Percentiles rank a stretch among this genome's conserved stretches.
Conservation (phyloP, 495 filamentous ascomycete genomes). For the Staphylotrichum longicolle region DNA sequence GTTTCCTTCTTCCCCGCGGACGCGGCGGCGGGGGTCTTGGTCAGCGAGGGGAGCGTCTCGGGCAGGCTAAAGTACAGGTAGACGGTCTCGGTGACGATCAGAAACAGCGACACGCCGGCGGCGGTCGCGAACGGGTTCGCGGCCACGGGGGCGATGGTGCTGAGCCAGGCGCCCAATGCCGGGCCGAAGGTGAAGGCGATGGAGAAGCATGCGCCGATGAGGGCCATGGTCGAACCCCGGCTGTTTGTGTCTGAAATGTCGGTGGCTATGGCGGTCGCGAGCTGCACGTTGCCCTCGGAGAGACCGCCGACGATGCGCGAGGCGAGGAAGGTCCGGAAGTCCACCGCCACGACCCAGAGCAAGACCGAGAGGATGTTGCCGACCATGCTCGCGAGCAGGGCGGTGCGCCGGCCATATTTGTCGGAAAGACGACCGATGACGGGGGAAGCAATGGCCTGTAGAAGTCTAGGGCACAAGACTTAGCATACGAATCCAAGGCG, state of each 20-base stretch:
- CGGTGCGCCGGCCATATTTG: conserved; percentile 80
- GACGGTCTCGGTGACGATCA: conserved; percentile 80
- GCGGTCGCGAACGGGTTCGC: conserved; percentile 93
- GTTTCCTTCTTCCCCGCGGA: conserved; percentile 32
- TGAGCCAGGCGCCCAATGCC: conserved; percentile 80
- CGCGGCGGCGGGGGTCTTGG: conserved; percentile 22
- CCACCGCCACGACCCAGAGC: conserved; percentile 87
- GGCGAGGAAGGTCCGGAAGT: conserved; percentile 93
- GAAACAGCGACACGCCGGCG: conserved; percentile 74
- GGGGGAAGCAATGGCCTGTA: conserved; percentile 90
- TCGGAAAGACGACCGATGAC: conserved; percentile 88
- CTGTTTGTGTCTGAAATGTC: conserved; percentile 84
- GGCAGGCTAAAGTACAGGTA: conserved; percentile 88
- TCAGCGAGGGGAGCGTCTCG: conserved; percentile 72
- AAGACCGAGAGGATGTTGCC: conserved; percentile 91
- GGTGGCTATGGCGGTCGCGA: conserved; percentile 94
- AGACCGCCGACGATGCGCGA: conserved; percentile 89
- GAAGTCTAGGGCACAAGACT: conserved; percentile 44
- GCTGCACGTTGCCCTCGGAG: conserved; percentile 94
- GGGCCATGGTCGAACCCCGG: conserved; percentile 86
- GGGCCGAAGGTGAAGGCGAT: conserved; percentile 97
- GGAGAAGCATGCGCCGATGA: conserved; percentile 94
- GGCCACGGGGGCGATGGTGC: conserved; percentile 67
- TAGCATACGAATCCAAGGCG: conserved; percentile 9
- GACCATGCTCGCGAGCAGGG: conserved; percentile 88